These are phyloP conservation scores for Kockiozyma suomiensis DNA, from an alignment of 805 yeast species.

Conservation along the genomic window DNA sequence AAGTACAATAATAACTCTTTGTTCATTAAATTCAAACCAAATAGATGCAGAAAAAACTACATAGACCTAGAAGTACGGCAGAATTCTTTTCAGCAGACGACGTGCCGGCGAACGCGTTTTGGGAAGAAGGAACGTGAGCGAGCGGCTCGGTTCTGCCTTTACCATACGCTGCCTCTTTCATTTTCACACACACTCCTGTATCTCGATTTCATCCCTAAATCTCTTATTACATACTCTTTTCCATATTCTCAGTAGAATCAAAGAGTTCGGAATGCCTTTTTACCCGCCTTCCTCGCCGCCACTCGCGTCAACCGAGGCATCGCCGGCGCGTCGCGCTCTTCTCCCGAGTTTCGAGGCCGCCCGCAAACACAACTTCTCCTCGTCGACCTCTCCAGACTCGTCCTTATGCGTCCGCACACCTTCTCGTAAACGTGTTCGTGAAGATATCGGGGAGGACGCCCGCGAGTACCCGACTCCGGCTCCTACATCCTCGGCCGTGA, in stretches of 20 bases:
- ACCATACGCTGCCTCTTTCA: background rate
- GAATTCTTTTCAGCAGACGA: no score
- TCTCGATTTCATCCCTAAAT: background rate
- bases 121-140: conserved; percentile 14
- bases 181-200: background rate
- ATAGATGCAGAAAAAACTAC: no score
- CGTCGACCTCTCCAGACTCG: background rate
- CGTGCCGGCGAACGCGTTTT: conserved; percentile 9
- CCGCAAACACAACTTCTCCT: background rate
- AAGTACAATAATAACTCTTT: background rate
- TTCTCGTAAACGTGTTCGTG: conserved; percentile 21
- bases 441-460: conserved; percentile 13
- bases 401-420: conserved; percentile 3
- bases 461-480: conserved; percentile 39
- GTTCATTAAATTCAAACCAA: background rate
- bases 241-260: background rate
- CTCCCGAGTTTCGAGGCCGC: conserved; percentile 31
- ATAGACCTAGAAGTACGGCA: no score
- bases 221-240: background rate
- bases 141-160: background rate
- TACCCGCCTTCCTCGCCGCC: conserved; percentile 60
- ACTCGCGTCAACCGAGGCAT: background rate
- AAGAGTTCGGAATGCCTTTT: conserved; percentile 36
- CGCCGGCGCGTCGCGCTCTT: conserved; percentile 23
- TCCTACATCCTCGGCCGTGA: conserved; percentile 36